Base-by-base conservation (phyloP, 78 protist genomes). In the Paratrimastix pyriformis region DNA sequence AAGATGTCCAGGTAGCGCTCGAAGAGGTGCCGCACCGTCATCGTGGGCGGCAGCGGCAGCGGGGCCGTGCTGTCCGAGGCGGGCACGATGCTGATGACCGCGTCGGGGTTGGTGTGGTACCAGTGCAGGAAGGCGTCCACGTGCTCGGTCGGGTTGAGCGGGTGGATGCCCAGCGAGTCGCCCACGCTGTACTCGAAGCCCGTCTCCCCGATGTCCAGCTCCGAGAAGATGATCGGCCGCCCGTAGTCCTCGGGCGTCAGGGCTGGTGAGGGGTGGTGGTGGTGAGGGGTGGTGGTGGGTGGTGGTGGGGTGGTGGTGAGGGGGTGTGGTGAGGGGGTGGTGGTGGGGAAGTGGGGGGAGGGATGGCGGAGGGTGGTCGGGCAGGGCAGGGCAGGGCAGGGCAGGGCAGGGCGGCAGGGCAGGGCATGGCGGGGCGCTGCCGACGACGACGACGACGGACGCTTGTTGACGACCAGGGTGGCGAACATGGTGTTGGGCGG, bases 401-500 rank as follows among this genome's bases (percentile, higher is more conserved):
- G n/a, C n/a, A n/a, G n/a, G n/a, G n/a, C n/a, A n/a, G n/a, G n/a
- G n/a, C n/a, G n/a, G n/a, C n/a, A n/a, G n/a, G n/a, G n/a, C n/a
- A n/a, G n/a, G n/a, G n/a, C n/a, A n/a, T n/a, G n/a, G n/a, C n/a
- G n/a, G n/a, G n/a, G n/a, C n/a, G n/a, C n/a, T n/a, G n/a, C n/a
- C n/a, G n/a, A n/a, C n/a, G n/a, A n/a, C n/a, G n/a, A n/a, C n/a
- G n/a, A n/a, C n/a, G n/a, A n/a, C n/a, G n/a, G 43, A 5, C 13
- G 6, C 60, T 73, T 2, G 62, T 44, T 50, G 18, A n/a, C 21
- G 42, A 59, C 39, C 45, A 73, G 35, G 21, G 6, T 43, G 32
- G n/a, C 77, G 33, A 30, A 73, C 35, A 13, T 44, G 62, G n/a
- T 48, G 45, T 65, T 65, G 60, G 77, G 64, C 43, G 77, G 62